Evolutionary conservation across 768 basidiomycete species (phyloP), one percentile per base, ranked within the genome.

Genomic region (Hortiboletus campestris): DNA sequence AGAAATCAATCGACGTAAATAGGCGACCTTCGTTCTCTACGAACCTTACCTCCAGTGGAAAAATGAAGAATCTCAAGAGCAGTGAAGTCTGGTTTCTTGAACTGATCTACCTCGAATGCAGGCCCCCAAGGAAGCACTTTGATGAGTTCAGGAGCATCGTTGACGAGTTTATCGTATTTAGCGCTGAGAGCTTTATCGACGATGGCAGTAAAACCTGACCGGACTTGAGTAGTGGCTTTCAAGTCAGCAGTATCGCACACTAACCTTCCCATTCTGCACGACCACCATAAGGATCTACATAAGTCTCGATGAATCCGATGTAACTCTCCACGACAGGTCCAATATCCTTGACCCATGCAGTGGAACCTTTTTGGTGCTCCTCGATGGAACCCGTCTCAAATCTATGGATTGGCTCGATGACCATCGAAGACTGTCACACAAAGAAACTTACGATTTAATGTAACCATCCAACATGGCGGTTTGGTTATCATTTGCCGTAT

Each of bases 231-330:
- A 46, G n/a, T 50, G 6, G 1, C 3, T 29, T 38, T 3, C 25
- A 25, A 39, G 11, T 45, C 34, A 38, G 19, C 25, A 36, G 50
- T 41, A 28, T 25, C 44, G 41, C 53, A 46, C 8, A 51, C 62
- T 35, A 52, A 84, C 90, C 91, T 82, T 94, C 91, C 92, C 92
- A 94, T 69, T 94, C 93, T 0, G 93, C 93, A 48, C 93, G 84
- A n/a, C 82, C 87, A 35, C 92, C 93, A 56, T 90, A 93, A 8
- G 93, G 93, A 66, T 94, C 93, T 17, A 93, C 86, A 57, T 91
- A 91, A 1, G 87, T 91, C 77, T 91, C 89, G 39, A 91, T 80
- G 68, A 91, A 91, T 72, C 91, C 91, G 53, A 94, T 85, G 69
- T 94, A 93, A 31, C 84, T 88, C 71, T 94, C 92, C 17, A 95